A percentile compares a stretch with the other conserved stretches of the same genome.
These are phyloP conservation scores for Aspergillus sojae DNA, from an alignment of 2,329 filamentous ascomycete genomes.

Conservation along the genomic window DNA sequence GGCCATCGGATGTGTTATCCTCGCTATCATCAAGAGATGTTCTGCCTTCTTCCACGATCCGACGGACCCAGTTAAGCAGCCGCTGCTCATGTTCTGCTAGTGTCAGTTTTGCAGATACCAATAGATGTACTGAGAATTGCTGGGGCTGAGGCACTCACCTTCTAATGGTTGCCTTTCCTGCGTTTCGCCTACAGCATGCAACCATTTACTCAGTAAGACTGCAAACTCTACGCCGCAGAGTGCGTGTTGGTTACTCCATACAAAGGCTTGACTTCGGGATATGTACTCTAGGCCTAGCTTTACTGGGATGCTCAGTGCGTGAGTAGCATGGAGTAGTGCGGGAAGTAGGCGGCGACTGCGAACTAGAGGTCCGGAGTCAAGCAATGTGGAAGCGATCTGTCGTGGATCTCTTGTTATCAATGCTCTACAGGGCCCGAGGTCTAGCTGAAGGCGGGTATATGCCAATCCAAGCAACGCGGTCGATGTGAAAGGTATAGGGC, in stretches of 20 bases:
- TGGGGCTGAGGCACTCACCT: constrained; percentile 7
- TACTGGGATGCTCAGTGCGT: constrained; percentile 62
- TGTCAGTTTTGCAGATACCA: neutral
- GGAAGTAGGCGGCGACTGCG: constrained; percentile 56
- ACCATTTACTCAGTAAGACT: constrained; percentile 27
- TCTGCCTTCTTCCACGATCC: constrained; percentile 27
- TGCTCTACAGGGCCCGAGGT: constrained; percentile 43
- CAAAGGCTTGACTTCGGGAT: constrained; percentile 21
- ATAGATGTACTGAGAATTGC: neutral
- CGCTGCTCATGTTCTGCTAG: constrained; percentile 19
- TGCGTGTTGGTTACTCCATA: constrained; percentile 30
- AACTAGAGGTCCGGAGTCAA: constrained; percentile 58
- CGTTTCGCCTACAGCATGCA: constrained; percentile 15
- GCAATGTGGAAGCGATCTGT: constrained; percentile 38
- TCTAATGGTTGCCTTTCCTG: constrained; percentile 9
- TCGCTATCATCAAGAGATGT: constrained; percentile 19
- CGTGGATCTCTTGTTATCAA: constrained; percentile 65
- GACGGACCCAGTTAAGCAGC: constrained; percentile 21
- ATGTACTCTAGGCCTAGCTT: constrained; percentile 27
- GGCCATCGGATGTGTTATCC: neutral
- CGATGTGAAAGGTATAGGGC: constrained; percentile 65
- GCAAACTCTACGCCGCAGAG: constrained; percentile 30
- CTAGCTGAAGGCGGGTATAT: constrained; percentile 50
- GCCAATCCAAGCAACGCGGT: constrained; percentile 63
- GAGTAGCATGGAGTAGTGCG: constrained; percentile 67